A percentile compares a stretch with the other conserved stretches of the same genome.
These are phyloP conservation scores for Obelidium mucronatum DNA, from an alignment of 192 early-diverging fungal species.

Conservation along the genomic window DNA sequence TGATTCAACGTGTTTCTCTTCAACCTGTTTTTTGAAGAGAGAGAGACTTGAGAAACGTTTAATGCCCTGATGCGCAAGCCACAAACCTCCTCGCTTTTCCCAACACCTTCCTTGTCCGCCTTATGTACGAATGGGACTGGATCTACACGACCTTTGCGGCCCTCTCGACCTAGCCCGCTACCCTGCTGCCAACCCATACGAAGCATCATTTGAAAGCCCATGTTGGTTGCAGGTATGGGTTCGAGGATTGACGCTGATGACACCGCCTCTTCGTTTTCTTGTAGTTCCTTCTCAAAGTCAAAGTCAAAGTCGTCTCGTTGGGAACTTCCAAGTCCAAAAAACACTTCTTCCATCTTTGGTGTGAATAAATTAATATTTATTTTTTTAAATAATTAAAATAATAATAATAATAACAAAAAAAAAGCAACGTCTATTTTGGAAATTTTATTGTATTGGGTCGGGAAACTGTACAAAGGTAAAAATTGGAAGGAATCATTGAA, in stretches of 20 bases:
- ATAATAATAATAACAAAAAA: too few species aligned
- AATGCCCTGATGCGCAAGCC: too few species aligned
- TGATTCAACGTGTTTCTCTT: slow-evolving; percentile 58
- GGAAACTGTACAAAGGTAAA: too few species aligned
- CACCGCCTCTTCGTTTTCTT: background rate
- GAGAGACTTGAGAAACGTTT: background rate
- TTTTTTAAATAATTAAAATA: background rate
- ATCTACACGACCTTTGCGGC: slow-evolving; percentile 69
- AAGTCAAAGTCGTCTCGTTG: background rate
- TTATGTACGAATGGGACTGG: slow-evolving; percentile 67
- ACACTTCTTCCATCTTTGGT: background rate
- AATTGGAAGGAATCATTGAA: too few species aligned
- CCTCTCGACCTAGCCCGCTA: slow-evolving; percentile 61
- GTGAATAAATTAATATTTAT: background rate
- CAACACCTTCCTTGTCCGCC: slow-evolving; percentile 69
- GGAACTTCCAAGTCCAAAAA: background rate
- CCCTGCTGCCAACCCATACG: slow-evolving; percentile 79
- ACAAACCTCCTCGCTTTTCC: slow-evolving; percentile 56
- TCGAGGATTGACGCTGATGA: slow-evolving; percentile 2
- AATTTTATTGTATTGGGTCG: too few species aligned
- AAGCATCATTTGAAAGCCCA: slow-evolving; percentile 70
- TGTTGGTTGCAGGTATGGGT: slow-evolving; percentile 46
- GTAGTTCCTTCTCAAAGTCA: background rate
- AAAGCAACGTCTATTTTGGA: too few species aligned
- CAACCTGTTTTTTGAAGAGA: slow-evolving; percentile 39